Conservation (phyloP, 148 eudicot genomes). For the Pouteria glomerata region DNA sequence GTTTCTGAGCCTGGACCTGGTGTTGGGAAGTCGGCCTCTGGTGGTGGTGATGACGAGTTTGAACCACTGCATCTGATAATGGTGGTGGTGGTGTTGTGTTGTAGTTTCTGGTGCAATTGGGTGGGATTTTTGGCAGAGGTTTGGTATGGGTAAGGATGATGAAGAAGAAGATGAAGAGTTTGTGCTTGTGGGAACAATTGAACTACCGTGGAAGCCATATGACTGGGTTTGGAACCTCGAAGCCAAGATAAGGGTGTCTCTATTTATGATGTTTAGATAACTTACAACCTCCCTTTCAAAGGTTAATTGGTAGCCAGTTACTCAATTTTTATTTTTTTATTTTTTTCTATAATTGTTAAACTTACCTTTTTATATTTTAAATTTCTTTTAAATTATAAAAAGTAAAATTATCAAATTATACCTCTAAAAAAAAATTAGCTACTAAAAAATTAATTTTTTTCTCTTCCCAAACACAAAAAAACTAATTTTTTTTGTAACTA, state of each 20-base stretch:
- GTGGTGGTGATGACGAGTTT: constrained; percentile 18
- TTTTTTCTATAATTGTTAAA: too few species aligned
- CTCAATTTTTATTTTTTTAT: too few species aligned
- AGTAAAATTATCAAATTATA: too few species aligned
- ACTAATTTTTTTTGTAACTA: too few species aligned
- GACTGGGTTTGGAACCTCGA: neutral
- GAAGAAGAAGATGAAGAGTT: constrained; percentile 2
- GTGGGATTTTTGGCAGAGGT: neutral
- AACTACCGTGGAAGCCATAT: constrained; percentile 25
- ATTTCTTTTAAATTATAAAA: too few species aligned
- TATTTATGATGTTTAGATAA: neutral
- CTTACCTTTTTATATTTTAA: too few species aligned
- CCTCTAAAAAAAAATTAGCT: too few species aligned
- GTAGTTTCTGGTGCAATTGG: neutral
- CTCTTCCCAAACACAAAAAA: too few species aligned
- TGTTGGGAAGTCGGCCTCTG: constrained; percentile 35
- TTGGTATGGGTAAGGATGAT: constrained; percentile 12
- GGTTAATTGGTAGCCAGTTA: too few species aligned
- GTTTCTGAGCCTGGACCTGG: constrained; percentile 28
- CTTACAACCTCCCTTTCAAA: too few species aligned
- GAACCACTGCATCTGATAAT: constrained; percentile 23
- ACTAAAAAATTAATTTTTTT: too few species aligned
- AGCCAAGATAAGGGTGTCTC: constrained; percentile 6
- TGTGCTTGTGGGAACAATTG: constrained; percentile 11
- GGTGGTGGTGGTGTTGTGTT: neutral